Evolutionary conservation across 257 asterid species (phyloP).

Genomic region (Solanum okadae): DNA sequence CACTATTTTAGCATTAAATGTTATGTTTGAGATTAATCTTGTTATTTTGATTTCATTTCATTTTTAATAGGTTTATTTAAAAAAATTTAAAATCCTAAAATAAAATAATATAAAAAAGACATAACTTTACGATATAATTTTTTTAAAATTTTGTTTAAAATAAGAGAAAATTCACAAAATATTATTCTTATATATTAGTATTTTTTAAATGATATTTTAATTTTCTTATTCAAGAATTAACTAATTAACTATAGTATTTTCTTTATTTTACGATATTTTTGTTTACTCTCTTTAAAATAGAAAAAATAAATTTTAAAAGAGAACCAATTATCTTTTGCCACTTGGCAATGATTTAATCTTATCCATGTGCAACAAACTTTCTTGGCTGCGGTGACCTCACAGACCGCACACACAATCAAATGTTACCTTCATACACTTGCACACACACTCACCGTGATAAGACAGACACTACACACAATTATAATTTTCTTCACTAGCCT

Average conservation of each 20-base stretch:
- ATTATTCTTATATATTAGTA: no score
- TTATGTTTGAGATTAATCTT: neutral
- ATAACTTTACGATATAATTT: no score
- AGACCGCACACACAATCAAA: neutral
- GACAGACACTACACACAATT: no score
- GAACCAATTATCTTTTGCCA: neutral
- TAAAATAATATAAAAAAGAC: no score
- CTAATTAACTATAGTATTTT: no score
- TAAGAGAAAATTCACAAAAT: neutral
- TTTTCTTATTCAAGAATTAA: neutral
- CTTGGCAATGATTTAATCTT: neutral
- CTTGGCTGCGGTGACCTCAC: neutral
- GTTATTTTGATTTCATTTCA: neutral
- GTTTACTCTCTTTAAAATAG: no score
- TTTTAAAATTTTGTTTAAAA: no score
- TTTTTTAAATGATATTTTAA: no score
- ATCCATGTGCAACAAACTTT: neutral
- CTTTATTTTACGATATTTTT: no score
- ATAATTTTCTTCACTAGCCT: no score
- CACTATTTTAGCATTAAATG: neutral
- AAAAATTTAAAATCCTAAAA: no score
- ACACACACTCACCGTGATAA: no score
- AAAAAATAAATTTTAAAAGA: neutral
- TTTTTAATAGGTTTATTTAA: neutral
- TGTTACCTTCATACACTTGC: neutral